phyloP scores from a whole-genome alignment of 495 filamentous ascomycete genomes.

The Penicillium crystallinum region DNA sequence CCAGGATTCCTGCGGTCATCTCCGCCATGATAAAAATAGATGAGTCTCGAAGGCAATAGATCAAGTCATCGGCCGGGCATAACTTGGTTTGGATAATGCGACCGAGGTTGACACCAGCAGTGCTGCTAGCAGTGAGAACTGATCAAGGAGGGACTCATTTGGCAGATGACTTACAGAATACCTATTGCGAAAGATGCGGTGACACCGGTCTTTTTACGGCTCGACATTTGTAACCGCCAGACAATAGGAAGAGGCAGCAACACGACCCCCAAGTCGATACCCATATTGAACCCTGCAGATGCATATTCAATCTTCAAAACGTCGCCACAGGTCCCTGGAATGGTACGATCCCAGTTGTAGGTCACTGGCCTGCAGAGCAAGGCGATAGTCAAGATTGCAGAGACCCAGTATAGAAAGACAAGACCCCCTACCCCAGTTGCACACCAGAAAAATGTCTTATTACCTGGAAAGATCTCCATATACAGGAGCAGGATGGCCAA shows the following conservation, averaged over 20 bases:
- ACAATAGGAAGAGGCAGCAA: constrained; percentile 15
- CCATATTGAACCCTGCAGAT: constrained; percentile 20
- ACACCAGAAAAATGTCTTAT: constrained; percentile 6
- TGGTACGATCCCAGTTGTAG: constrained; percentile 15
- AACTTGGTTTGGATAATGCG: constrained; percentile 13
- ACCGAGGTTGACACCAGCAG: constrained; percentile 15
- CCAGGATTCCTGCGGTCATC: constrained; percentile 13
- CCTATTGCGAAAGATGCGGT: constrained; percentile 12
- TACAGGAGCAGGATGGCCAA: constrained; percentile 10
- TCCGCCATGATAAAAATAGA: constrained; percentile 15
- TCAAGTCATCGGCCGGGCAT: constrained; percentile 7
- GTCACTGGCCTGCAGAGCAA: constrained; percentile 17
- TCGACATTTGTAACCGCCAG: constrained; percentile 14
- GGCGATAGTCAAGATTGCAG: constrained; percentile 13
- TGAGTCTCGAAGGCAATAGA: constrained; percentile 9
- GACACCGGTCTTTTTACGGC: constrained; percentile 11
- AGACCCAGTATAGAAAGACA: constrained; percentile 15
- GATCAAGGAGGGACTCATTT: not conserved
- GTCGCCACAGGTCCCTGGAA: constrained; percentile 14
- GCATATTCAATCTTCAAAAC: constrained; percentile 9
- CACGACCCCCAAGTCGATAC: constrained; percentile 13
- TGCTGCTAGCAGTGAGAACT: not conserved
- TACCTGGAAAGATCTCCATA: constrained; percentile 6
- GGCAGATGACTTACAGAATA: constrained; percentile 5
- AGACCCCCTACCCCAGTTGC: not conserved